These are phyloP conservation scores for Boletus rubroflammeus DNA, from an alignment of 768 basidiomycete genomes.

Conservation along the genomic window DNA sequence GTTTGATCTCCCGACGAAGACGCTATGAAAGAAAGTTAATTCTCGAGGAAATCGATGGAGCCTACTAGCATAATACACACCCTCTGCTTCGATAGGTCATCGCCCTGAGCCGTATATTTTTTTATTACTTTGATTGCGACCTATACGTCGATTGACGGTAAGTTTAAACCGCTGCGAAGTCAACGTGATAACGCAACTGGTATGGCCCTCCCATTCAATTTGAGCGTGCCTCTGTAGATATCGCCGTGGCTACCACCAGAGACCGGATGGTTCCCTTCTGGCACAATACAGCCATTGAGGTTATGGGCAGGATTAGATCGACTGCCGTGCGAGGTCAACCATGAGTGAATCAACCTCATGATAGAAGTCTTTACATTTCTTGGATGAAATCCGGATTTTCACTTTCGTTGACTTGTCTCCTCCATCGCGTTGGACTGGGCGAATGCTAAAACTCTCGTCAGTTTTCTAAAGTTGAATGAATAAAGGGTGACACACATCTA, in stretches of 20 bases:
- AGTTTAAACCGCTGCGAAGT: background rate
- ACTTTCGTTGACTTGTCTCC: background rate
- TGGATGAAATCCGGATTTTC: constrained; percentile 2
- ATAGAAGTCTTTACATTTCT: constrained; percentile 8
- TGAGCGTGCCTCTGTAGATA: constrained; percentile 18
- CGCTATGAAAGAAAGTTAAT: constrained; percentile 7
- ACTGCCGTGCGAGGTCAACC: constrained; percentile 5
- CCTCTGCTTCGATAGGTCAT: constrained; percentile 14
- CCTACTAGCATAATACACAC: background rate
- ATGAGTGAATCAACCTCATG: background rate
- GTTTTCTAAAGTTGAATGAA: background rate
- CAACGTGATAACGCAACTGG: constrained; percentile 1
- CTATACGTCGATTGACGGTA: background rate
- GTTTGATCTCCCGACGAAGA: constrained; percentile 27
- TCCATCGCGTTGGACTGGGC: constrained; percentile 1
- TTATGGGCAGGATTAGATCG: constrained; percentile 9
- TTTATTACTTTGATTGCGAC: constrained; percentile 28
- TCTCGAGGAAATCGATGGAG: background rate
- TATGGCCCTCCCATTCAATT: constrained; percentile 7
- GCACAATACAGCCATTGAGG: constrained; percentile 11
- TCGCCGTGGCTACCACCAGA: constrained; percentile 21
- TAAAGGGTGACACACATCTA: background rate
- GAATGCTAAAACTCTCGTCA: background rate
- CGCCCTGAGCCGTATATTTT: constrained; percentile 13
- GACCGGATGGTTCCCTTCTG: constrained; percentile 13